Conservation (phyloP, 352 stramenopile genomes). For the Phytophthora lateralis region DNA sequence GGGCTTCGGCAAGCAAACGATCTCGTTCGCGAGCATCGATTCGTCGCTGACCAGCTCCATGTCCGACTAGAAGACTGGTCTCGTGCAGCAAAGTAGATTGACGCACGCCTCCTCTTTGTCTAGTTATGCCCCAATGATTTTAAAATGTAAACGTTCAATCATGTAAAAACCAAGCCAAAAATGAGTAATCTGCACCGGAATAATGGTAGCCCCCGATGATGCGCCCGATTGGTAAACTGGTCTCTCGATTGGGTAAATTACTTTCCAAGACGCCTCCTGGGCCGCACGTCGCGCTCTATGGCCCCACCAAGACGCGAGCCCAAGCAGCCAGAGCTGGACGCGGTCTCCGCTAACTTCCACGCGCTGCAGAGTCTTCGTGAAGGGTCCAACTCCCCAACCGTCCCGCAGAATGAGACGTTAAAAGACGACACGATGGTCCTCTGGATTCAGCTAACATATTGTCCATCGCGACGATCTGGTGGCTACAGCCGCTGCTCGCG, state of each 20-base stretch:
- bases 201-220: not conserved
- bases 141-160: not conserved
- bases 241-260: conserved; percentile 15
- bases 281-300: conserved; percentile 7
- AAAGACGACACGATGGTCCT: conserved; percentile 20
- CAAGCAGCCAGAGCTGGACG: not conserved
- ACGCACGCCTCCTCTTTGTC: conserved; percentile 2
- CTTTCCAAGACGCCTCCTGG: conserved; percentile 12
- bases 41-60: conserved; percentile 12
- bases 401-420: not conserved
- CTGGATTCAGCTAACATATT: conserved; percentile 46
- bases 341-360: conserved; percentile 12
- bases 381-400: not conserved
- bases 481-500: conserved; percentile 52
- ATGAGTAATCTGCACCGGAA: not conserved
- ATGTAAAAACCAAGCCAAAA: not conserved
- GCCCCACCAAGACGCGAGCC: not conserved
- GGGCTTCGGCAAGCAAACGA: conserved; percentile 10
- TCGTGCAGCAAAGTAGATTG: not conserved
- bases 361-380: conserved; percentile 8
- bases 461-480: conserved; percentile 58
- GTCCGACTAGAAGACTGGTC: conserved; percentile 9
- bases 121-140: not conserved
- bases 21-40: conserved; percentile 17
- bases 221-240: not conserved